Conservation (phyloP, 2,329 filamentous ascomycete genomes). For the Diaporthe sp. region DNA sequence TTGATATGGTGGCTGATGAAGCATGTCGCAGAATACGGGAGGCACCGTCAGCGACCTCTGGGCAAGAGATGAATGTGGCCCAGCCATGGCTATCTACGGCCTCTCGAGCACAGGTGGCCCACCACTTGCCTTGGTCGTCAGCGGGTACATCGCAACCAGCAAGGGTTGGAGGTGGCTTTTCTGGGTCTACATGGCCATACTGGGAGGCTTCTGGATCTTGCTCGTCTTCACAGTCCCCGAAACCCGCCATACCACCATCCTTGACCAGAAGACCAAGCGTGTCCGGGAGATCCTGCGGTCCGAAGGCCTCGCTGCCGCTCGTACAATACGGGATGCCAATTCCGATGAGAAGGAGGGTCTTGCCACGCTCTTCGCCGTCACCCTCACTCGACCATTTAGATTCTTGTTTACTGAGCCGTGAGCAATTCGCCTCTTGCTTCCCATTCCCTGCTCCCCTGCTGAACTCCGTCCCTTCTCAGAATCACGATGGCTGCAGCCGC, state of each 20-base stretch:
- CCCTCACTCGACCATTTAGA: slow-evolving; percentile 8
- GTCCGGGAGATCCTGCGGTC: slow-evolving; percentile 15
- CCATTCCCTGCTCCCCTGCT: not conserved
- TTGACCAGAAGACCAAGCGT: slow-evolving; percentile 26
- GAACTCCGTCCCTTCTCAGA: not conserved
- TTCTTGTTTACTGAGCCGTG: slow-evolving; percentile 31
- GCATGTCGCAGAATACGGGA: not conserved
- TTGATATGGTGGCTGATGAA: not conserved
- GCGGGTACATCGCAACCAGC: not conserved
- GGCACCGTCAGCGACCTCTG: slow-evolving; percentile 28
- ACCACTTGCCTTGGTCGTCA: slow-evolving; percentile 23
- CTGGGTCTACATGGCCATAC: slow-evolving; percentile 28
- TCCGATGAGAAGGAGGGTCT: slow-evolving; percentile 22
- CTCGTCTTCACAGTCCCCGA: slow-evolving; percentile 22
- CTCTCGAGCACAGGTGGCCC: slow-evolving; percentile 28
- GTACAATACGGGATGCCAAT: not conserved
- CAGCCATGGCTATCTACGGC: slow-evolving; percentile 28
- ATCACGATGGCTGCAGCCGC: slow-evolving; percentile 24
- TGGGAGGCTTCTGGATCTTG: slow-evolving; percentile 20
- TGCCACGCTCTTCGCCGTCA: slow-evolving; percentile 4
- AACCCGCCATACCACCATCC: slow-evolving; percentile 26
- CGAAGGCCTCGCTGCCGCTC: slow-evolving; percentile 12
- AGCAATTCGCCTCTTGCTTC: not conserved
- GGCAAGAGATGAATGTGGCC: slow-evolving; percentile 25
- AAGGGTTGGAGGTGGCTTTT: slow-evolving; percentile 30